Base-by-base conservation (phyloP, 1,284 basidiomycete genomes). In the Rhodotorula sp. region DNA sequence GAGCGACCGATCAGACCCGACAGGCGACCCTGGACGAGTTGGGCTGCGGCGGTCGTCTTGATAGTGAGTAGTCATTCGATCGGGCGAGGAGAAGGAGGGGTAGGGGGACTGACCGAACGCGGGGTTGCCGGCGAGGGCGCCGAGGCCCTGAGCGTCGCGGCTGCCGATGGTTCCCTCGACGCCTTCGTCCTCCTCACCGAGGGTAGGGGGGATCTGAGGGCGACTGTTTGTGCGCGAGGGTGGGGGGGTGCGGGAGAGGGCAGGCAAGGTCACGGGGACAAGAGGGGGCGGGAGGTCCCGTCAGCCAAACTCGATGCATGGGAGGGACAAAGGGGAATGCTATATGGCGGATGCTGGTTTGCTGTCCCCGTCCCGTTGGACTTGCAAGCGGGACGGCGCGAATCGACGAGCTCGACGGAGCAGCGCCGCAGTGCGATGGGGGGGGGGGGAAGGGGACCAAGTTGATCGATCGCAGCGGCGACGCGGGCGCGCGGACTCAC, bases 1-100 rank as follows among this genome's bases (percentile, higher is more conserved):
- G 89, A 90, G 79, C 87, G 87, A 72, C 91, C 91, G 76, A 92
- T 84, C 58, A 93, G 85, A 76, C 83, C 83, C 60, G 85, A 85
- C 66, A 93, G 87, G 70, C 80, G 80, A 76, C 79, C 78, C 78
- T 82, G 81, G 47, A 83, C 80, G 49, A 76, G 63, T 60, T 64
- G 60, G 65, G 75, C 74, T 76, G 71, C 19, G 3, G 34, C 3
- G 34, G 34, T 5, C 34, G 7, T 8, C 7, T 8, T 34, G 6
- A 34, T 1, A 34, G 34, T 34, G 34, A 34, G 34, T 34, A 34
- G 34, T 34, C 48, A 49, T 49, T 16, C 48, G 14, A 49, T 12
- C 21, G 18, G 48, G 48, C 16, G 18, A 21, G 48, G 14, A 49
- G 48, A 16, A 3, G 8, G 8, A 34, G 34, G 34, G 34, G n/a